Evolutionary conservation across 495 filamentous ascomycete species (phyloP), one percentile per base, ranked within the genome.

Genomic region (Neurospora intermedia): DNA sequence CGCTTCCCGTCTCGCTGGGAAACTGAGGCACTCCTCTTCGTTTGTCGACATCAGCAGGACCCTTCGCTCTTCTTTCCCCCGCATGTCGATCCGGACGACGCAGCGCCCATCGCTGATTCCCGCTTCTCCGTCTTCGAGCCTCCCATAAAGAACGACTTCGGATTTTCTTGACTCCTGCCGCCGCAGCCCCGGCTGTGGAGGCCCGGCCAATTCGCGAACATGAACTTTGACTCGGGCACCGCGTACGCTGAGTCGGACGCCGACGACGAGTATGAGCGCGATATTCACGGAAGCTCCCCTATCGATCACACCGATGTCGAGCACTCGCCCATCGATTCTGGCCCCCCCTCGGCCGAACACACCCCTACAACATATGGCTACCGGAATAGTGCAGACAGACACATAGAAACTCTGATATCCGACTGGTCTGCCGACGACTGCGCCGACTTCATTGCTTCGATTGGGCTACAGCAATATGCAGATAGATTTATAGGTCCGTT

Each of bases 181-280:
- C 76, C 72, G 73, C 75, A 75, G 72, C 73, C 69, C 73, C 59
- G 76, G 75, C 76, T 71, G 75, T 72, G 75, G 77, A 75, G 71
- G 81, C 81, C 40, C 75, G 72, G 45, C 76, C 76, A 73, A 35
- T 75, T 76, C 72, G 46, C 75, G 77, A 72, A 78, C 77, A 89
- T 89, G 86, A 87, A 85, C 73, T 88, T 88, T 80, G 85, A 87
- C 75, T 83, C 83, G 70, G 87, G 87, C 72, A 88, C 87, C 74
- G 87, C 86, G 11, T 89, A 97, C 80, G 91, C 92, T 77, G 94
- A 97, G 80, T 93, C 91, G 71, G 94, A 97, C 79, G 94, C 93
- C 79, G 94, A 97, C 81, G 94, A 97, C 81, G 94, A 97, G 86
- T 96, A 95, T 80, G 94, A 97, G 83, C 87, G 93, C 75, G 93